Evolutionary conservation across 202 grass and related monocot genomes (phyloP), one percentile per base, ranked within the genome.

Genomic region (Panicum hallii): DNA sequence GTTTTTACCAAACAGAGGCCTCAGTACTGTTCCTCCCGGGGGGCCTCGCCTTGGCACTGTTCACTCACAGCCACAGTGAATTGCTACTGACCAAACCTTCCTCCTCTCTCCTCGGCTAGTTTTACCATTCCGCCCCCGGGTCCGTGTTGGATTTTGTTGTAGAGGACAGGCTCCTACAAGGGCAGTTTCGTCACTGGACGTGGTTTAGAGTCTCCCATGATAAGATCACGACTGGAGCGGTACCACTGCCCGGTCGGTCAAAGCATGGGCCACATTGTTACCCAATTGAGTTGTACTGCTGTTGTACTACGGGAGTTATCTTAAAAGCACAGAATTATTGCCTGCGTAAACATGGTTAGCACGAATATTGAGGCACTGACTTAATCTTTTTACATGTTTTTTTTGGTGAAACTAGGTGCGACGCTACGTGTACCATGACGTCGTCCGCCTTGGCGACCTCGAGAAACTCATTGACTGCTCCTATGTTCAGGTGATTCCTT

Each of bases 381-480:
- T 2, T 46, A 5, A 49, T 34, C 17, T 48, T 23, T 20, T 43
- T 55, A 17, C 63, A 0, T n/a, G n/a, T 26, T 63, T 7, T 48
- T 23, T 50, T 46, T 63, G 26, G 28, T 49, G 22, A 6, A 47
- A 64, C 57, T 82, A 99, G 97, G 97, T 99, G 84, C 63, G 97
- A 17, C 89, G 97, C 57, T 99, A 99, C 84, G 97, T 99, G 70
- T 99, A 99, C 91, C 94, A 99, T 80, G 97, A 99, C 72, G 97
- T 99, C 44, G 97, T 99, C 77, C 86, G 97, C 58, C 89, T 99
- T 44, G 93, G 87, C 8, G 97, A 99, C 88, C 90, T 99, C 7
- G 93, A 99, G 90, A 99, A 94, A 84, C 97, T 99, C 54, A 97
- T 99, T 15, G 93, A 99, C 80, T 99, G 97, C 84, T 97, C 97